These are phyloP conservation scores for Trametes coccinea DNA, from an alignment of 768 basidiomycete genomes.

Conservation along the genomic window DNA sequence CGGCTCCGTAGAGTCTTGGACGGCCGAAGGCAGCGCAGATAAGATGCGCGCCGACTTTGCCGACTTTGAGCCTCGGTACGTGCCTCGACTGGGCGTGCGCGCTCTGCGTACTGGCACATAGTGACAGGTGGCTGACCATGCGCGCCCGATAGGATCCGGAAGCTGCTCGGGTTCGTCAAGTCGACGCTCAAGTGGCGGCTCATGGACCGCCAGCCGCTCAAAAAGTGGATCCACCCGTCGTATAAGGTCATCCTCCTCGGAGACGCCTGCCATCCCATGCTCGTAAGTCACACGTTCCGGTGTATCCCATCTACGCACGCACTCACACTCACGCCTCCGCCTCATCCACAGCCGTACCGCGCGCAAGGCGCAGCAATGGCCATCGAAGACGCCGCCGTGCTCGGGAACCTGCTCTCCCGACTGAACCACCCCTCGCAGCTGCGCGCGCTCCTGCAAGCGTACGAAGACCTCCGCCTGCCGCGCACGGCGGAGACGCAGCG, in stretches of 20 bases:
- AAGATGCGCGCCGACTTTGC: conserved; percentile 44
- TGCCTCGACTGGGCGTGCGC: not conserved
- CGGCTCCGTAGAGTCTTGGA: conserved; percentile 44
- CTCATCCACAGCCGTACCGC: conserved; percentile 37
- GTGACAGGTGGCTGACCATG: not conserved
- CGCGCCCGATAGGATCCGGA: conserved; percentile 33
- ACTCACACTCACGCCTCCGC: not conserved
- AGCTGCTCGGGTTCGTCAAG: conserved; percentile 37
- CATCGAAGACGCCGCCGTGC: conserved; percentile 52
- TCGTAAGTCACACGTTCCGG: conserved; percentile 29
- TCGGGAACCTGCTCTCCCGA: conserved; percentile 49
- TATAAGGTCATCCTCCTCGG: conserved; percentile 40
- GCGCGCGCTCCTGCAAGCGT: conserved; percentile 47
- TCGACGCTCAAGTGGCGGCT: conserved; percentile 45
- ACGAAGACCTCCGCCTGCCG: conserved; percentile 49
- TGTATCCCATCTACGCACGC: not conserved
- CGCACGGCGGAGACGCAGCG: conserved; percentile 53
- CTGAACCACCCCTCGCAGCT: conserved; percentile 46
- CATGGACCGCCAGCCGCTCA: conserved; percentile 43
- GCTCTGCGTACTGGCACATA: not conserved
- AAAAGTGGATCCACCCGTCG: conserved; percentile 40
- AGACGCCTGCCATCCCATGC: conserved; percentile 47
- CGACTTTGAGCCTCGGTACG: conserved; percentile 44
- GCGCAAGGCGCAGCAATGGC: conserved; percentile 47
- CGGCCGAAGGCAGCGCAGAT: conserved; percentile 42